Evolutionary conservation across 352 stramenopile genomes (phyloP).

Genomic region (Phytophthora boehmeriae): DNA sequence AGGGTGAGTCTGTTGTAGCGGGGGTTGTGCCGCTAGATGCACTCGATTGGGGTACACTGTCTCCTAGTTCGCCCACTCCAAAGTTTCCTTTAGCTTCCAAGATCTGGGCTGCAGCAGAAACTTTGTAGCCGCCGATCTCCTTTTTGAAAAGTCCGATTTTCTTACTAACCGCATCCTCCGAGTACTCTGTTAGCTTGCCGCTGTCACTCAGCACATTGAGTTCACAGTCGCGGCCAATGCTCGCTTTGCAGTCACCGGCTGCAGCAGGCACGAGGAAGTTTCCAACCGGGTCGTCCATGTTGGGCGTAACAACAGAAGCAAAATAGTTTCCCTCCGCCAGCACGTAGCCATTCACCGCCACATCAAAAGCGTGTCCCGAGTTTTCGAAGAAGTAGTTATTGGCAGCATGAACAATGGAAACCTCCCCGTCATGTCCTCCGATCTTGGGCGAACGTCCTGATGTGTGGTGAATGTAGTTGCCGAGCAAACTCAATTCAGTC

Average conservation of each 20-base stretch:
- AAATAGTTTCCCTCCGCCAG: conserved; percentile 54
- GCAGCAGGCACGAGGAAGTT: conserved; percentile 19
- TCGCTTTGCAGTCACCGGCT: conserved; percentile 4
- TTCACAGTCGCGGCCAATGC: conserved; percentile 5
- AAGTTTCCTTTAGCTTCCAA: conserved; percentile 18
- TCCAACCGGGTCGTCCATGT: conserved; percentile 4
- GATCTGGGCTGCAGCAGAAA: conserved; percentile 8
- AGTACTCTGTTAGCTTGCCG: conserved; percentile 1
- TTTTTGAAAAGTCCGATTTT: not conserved
- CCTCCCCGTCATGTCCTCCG: conserved; percentile 10
- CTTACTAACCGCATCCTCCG: not conserved
- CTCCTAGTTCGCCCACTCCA: conserved; percentile 13
- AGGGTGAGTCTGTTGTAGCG: conserved; percentile 3
- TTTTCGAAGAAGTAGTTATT: conserved; percentile 52
- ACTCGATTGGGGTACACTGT: conserved; percentile 12
- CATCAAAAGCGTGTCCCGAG: conserved; percentile 35
- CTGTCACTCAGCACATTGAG: conserved; percentile 14
- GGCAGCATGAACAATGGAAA: conserved; percentile 31
- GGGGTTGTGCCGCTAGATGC: not conserved
- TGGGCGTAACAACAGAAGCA: conserved; percentile 19
- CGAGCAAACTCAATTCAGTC: conserved; percentile 33
- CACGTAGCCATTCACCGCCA: conserved; percentile 27
- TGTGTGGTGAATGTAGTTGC: conserved; percentile 43
- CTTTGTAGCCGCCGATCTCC: conserved; percentile 2
- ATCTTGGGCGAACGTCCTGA: conserved; percentile 38